These are phyloP conservation scores for Nicotiana sylvestris DNA, from an alignment of 257 asterid genomes.

Conservation along the genomic window DNA sequence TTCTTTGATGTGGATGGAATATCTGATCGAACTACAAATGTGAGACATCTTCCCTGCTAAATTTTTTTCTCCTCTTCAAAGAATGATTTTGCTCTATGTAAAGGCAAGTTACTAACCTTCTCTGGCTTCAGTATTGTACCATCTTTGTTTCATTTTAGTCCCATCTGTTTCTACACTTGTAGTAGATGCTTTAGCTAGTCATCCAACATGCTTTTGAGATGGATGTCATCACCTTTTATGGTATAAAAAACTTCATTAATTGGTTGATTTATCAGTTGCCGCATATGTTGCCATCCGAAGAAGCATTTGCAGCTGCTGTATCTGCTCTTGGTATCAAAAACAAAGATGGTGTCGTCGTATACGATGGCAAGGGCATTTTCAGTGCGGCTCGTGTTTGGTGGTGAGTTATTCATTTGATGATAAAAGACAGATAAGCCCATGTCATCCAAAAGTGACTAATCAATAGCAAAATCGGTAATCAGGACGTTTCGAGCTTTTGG, in stretches of 20 bases:
- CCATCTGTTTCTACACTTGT: not conserved
- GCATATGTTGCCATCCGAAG: slow-evolving; percentile 96
- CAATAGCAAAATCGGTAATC: slow-evolving; percentile 16
- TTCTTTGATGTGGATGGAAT: slow-evolving; percentile 88
- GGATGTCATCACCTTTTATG: slow-evolving; percentile 4
- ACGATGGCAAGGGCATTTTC: slow-evolving; percentile 97
- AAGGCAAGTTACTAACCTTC: not conserved
- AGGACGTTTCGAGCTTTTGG: slow-evolving; percentile 99
- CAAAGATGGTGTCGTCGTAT: slow-evolving; percentile 78
- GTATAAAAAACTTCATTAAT: not conserved
- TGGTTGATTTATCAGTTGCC: slow-evolving; percentile 63
- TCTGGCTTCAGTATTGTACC: not conserved
- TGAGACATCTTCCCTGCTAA: slow-evolving; percentile 31
- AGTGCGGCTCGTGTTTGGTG: slow-evolving; percentile 99
- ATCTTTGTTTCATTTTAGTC: not conserved
- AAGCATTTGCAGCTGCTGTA: slow-evolving; percentile 96
- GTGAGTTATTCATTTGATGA: slow-evolving; percentile 37
- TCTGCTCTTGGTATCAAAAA: slow-evolving; percentile 93
- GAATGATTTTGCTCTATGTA: not conserved
- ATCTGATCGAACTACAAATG: slow-evolving; percentile 70
- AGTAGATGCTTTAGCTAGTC: not conserved
- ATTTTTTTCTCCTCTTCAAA: not conserved
- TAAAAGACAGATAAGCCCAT: not conserved
- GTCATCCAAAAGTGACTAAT: not conserved
- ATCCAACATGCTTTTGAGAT: not conserved